These are phyloP conservation scores for Yamadazyma scolyti DNA, from an alignment of 805 yeast genomes.

Conservation along the genomic window DNA sequence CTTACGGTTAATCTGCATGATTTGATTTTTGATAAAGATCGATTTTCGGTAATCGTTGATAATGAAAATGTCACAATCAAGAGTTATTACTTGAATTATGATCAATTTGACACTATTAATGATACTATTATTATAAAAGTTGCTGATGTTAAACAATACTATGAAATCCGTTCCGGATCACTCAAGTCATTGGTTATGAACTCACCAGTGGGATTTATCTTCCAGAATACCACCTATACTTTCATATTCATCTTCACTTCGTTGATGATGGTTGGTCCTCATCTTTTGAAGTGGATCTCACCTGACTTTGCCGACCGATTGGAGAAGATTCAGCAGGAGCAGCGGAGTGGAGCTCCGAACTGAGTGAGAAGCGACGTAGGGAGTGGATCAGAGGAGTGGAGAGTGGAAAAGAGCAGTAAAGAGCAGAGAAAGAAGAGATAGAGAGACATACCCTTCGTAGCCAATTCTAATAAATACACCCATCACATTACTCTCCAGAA, in stretches of 20 bases:
- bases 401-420: too few species aligned
- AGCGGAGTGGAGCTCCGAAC: too few species aligned
- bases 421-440: too few species aligned
- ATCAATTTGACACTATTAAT: constrained; percentile 1
- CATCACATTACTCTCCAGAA: constrained; percentile 1
- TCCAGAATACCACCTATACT: constrained; percentile 33
- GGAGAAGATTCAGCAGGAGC: constrained; percentile 16
- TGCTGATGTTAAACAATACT: constrained; percentile 28
- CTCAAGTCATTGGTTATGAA: constrained; percentile 29
- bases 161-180: constrained; percentile 28
- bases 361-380: too few species aligned
- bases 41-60: constrained; percentile 24
- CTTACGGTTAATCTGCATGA: constrained; percentile 34
- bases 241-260: constrained; percentile 25
- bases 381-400: too few species aligned
- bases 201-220: constrained; percentile 41
- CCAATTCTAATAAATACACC: not conserved
- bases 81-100: constrained; percentile 16
- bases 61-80: constrained; percentile 18
- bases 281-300: constrained; percentile 21
- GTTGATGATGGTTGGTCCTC: constrained; percentile 30
- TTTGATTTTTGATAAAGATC: constrained; percentile 20
- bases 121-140: not conserved
- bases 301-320: constrained; percentile 37
- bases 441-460: too few species aligned